Evolutionary conservation across 2,329 filamentous ascomycete genomes (phyloP), one percentile per base, ranked within the genome.

Genomic region (Akanthomyces muscarius): DNA sequence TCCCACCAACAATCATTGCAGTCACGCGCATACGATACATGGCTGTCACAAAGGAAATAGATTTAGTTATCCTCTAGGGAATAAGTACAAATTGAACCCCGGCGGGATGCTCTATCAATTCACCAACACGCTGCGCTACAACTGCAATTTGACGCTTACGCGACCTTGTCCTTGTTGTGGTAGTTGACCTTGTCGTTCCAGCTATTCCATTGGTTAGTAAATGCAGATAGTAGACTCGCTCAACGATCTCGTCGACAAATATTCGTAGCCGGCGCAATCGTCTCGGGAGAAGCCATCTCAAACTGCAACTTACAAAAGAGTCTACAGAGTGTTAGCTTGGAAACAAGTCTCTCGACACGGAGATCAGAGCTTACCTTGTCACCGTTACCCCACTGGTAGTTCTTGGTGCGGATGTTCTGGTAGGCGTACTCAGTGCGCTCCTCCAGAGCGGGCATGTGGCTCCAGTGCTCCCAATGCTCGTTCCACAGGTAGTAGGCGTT

Each of bases 151-250:
- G 63, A 52, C 38, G 64, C 68, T 79, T 81, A 83, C 64, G 74
- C 71, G 65, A 76, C 73, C 85, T 91, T 92, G 82, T 96, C 89
- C 82, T 89, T 90, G 83, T 96, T 92, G 88, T 98, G 92, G 83
- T 96, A 94, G 88, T 98, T 98, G 83, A 97, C 92, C 64, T 83
- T 85, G 69, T 88, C 83, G 81, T 98, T 98, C 95, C 95, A 99
- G 89, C 90, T 92, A 71, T 68, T 67, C 14, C 23, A 48, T n/a
- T n/a, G 13, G 66, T 70, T 67, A 72, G 71, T 48, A 66, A 56
- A 62, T 30, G 30, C 28, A 28, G 42, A 21, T 1, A 1, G 23
- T 42, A 2, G 4, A 14, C 41, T 52, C 52, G n/a, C 33, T 28
- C 23, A 47, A 16, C 18, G 25, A 7, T 25, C 7, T 44, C 21